Evolutionary conservation across 2,329 filamentous ascomycete species (phyloP).

Genomic region (Colletotrichum sp.): DNA sequence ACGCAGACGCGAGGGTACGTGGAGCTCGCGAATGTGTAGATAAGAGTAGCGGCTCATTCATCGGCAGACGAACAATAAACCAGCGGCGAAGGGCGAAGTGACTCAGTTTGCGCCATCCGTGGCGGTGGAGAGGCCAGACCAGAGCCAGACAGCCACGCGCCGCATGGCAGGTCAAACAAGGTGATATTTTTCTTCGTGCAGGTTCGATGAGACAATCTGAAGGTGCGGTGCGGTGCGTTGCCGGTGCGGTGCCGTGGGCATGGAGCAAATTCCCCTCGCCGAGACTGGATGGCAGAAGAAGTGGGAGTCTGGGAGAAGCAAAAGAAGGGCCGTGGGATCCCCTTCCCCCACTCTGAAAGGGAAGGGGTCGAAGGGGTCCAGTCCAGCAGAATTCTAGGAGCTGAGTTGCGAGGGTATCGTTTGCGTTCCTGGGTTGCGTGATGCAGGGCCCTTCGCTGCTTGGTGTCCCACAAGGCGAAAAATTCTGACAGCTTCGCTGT

Average conservation of each 20-base stretch:
- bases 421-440: neutral
- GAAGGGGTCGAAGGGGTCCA: neutral
- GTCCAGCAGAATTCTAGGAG: neutral
- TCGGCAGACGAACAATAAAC: neutral
- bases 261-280: neutral
- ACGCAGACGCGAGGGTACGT: neutral
- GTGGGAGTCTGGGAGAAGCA: neutral
- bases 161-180: neutral
- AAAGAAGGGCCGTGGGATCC: neutral
- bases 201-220: neutral
- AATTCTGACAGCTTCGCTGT: neutral
- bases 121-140: neutral
- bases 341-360: neutral
- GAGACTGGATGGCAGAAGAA: neutral
- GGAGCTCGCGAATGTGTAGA: neutral
- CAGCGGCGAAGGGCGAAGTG: neutral
- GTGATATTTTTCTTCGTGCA: neutral
- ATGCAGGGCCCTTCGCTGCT: neutral
- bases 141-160: neutral
- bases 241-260: neutral
- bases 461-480: neutral
- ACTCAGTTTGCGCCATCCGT: neutral
- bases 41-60: neutral
- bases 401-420: neutral
- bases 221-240: neutral